phyloP scores from a whole-genome alignment of 495 filamentous ascomycete species.

The Penicillium coprophilum region DNA sequence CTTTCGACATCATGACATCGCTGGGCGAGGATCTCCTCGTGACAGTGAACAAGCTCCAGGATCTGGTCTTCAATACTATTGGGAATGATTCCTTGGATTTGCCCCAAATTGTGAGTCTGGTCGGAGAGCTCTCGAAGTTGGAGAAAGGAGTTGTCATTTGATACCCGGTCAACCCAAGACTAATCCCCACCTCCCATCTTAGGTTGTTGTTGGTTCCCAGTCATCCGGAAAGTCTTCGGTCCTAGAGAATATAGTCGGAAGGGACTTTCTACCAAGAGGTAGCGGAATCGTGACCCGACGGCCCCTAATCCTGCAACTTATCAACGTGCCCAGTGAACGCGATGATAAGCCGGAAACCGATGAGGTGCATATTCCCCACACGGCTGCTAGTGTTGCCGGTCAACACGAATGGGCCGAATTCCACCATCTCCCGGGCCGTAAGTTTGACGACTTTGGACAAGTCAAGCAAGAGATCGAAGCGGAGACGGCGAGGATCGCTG shows the following conservation, averaged over 20 bases:
- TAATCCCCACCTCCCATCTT: constrained; percentile 13
- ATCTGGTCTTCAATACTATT: constrained; percentile 99
- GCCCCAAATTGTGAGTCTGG: constrained; percentile 84
- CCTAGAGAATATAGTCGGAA: constrained; percentile 96
- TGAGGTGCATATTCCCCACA: constrained; percentile 66
- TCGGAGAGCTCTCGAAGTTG: not conserved
- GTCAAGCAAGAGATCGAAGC: constrained; percentile 98
- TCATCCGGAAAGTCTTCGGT: constrained; percentile 99
- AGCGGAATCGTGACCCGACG: constrained; percentile 94
- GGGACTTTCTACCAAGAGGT: constrained; percentile 94
- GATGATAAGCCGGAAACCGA: constrained; percentile 64
- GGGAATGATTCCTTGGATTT: constrained; percentile 97
- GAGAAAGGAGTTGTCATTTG: not conserved
- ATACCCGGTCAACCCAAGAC: constrained; percentile 10
- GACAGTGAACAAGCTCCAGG: constrained; percentile 95
- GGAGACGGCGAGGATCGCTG: constrained; percentile 92
- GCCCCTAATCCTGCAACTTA: constrained; percentile 94
- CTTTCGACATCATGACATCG: constrained; percentile 52
- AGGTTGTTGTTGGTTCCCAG: constrained; percentile 99
- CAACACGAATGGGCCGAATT: constrained; percentile 96
- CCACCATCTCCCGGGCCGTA: constrained; percentile 84
- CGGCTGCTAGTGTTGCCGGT: constrained; percentile 64
- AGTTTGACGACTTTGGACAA: constrained; percentile 86
- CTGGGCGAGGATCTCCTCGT: constrained; percentile 90
- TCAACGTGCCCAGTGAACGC: constrained; percentile 88